Conservation (phyloP, 2,329 filamentous ascomycete species). For the Cytospora schulzeri region DNA sequence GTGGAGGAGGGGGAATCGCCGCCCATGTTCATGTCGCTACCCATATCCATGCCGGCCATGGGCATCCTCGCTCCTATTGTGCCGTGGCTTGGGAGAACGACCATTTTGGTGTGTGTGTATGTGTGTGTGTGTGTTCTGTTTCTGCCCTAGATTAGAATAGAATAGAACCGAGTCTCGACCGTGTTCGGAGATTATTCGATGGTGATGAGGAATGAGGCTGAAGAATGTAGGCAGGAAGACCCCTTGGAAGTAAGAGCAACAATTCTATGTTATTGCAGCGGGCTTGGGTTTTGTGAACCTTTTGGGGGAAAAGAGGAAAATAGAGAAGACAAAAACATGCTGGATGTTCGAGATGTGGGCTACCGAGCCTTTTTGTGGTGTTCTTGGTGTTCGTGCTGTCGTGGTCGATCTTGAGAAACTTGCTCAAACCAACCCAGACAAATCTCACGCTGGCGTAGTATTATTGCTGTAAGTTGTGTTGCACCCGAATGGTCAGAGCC, state of each 20-base stretch:
- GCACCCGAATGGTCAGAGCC: not conserved
- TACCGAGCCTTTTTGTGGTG: constrained; percentile 16
- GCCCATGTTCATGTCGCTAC: constrained; percentile 15
- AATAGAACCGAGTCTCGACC: not conserved
- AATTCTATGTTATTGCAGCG: not conserved
- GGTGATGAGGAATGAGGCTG: not conserved
- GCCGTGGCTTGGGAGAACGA: constrained; percentile 21
- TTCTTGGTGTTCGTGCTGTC: not conserved
- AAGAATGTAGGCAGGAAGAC: not conserved
- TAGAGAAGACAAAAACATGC: constrained; percentile 12
- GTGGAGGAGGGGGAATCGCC: constrained; percentile 32
- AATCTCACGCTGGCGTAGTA: not conserved
- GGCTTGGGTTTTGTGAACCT: not conserved
- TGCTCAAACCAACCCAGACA: constrained; percentile 14
- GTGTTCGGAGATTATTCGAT: not conserved
- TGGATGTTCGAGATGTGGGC: constrained; percentile 13
- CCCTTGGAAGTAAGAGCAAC: no score
- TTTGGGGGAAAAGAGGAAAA: constrained; percentile 1
- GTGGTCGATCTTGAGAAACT: constrained; percentile 14
- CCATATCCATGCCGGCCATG: constrained; percentile 35
- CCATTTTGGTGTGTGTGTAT: not conserved
- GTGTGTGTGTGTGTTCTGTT: no score
- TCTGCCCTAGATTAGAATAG: no score
- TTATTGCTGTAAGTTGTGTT: not conserved
- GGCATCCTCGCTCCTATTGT: not conserved